Evolutionary conservation across 2,329 filamentous ascomycete species (phyloP).

Genomic region (Diplodia corticola): DNA sequence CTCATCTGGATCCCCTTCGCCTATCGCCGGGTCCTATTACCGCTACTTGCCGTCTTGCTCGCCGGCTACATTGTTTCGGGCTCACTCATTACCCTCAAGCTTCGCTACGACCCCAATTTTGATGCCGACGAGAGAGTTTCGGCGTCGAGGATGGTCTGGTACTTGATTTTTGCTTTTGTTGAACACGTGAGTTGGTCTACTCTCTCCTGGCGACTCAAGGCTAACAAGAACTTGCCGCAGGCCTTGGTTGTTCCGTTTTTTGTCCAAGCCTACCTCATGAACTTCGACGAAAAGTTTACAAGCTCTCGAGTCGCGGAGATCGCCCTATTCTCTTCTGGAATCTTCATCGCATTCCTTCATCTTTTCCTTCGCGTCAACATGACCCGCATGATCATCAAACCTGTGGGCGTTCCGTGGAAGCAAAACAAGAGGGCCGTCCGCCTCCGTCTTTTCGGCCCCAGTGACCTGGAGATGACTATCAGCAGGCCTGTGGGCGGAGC

Average conservation of each 20-base stretch:
- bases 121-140: slow-evolving; percentile 61
- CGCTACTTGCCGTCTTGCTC: slow-evolving; percentile 55
- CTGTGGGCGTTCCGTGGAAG: slow-evolving; percentile 46
- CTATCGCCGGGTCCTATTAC: slow-evolving; percentile 58
- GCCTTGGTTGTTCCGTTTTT: slow-evolving; percentile 66
- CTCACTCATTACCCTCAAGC: slow-evolving; percentile 57
- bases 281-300: slow-evolving; percentile 48
- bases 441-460: slow-evolving; percentile 48
- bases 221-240: slow-evolving; percentile 38
- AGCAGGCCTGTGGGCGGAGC: slow-evolving; percentile 39
- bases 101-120: slow-evolving; percentile 57
- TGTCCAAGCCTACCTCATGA: slow-evolving; percentile 51
- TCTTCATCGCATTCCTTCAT: slow-evolving; percentile 66
- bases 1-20: slow-evolving; percentile 66
- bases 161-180: slow-evolving; percentile 58
- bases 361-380: slow-evolving; percentile 67
- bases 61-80: slow-evolving; percentile 53
- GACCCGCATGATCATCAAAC: slow-evolving; percentile 56
- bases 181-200: slow-evolving; percentile 55
- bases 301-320: slow-evolving; percentile 66
- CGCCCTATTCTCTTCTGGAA: slow-evolving; percentile 64
- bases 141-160: slow-evolving; percentile 71
- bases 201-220: neutral
- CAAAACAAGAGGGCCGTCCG: slow-evolving; percentile 47
- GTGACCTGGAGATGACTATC: slow-evolving; percentile 44